Evolutionary conservation across 371 early-diverging fungal genomes (phyloP), one percentile per base, ranked within the genome.

Genomic region (Syncephalastrum monosporum): DNA sequence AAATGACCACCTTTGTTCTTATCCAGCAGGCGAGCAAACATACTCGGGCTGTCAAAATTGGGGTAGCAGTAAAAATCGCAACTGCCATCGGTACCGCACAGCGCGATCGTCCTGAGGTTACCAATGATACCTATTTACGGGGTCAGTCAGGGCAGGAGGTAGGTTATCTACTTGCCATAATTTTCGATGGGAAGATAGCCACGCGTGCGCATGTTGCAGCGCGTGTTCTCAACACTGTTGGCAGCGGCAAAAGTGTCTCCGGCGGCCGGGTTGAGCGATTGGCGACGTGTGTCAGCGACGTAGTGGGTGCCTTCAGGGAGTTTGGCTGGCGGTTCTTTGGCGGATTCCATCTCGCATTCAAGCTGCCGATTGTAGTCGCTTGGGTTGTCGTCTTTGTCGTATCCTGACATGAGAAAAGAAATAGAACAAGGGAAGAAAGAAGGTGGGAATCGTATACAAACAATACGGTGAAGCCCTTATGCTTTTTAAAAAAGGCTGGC

Each of bases 61-160:
- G 93, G 93, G 60, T 83, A 90, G 65, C 93, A 92, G 50, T 83
- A 77, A 50, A 87, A 89, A 63, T 92, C 93, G 41, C 91, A 80
- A 0, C 85, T 79, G 3, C 91, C 91, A 71, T 91, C 90, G 47
- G 79, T 83, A 3, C 89, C 83, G 29, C 84, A 80, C 23, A 90
- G 63, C 1, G 90, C 88, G 5, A 82, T 71, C 1, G 92, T 92
- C 45, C 84, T 82, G 72, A 90, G 66, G 60, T 92, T 92, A 42
- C 92, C 92, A 62, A 92, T 84, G 47, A 92, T 72, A 33, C 38
- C 38, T 33, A 8, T 33, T 8, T 33, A 33, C 2, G 38, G 10
- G 38, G 38, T 33, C 38, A 33, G 38, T 10, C 38, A 33, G 38
- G 8, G 38, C 10, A 2, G 38, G 8, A 8, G 1, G 38, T 33